A percentile compares a stretch with the other conserved stretches of the same genome.
phyloP scores from a whole-genome alignment of 2,329 filamentous ascomycete species.

The Biscogniauxia sp. region DNA sequence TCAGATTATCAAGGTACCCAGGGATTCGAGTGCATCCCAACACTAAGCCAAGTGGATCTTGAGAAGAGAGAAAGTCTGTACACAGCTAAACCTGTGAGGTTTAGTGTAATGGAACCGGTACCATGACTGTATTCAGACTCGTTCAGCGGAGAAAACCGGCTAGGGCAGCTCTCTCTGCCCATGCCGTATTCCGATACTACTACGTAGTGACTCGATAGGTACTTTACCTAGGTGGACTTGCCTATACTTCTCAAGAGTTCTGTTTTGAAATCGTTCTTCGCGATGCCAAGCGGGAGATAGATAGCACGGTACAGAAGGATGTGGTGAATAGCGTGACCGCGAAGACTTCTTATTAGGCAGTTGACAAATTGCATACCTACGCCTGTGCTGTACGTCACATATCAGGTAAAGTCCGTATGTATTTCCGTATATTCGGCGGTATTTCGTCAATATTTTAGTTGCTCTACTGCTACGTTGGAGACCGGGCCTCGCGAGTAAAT shows the following conservation, averaged over 20 bases:
- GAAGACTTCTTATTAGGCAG: background rate
- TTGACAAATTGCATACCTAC: background rate
- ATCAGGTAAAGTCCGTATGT: background rate
- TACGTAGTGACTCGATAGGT: background rate
- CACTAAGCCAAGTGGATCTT: background rate
- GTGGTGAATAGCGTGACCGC: background rate
- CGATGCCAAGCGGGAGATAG: too few species aligned
- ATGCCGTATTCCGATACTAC: background rate
- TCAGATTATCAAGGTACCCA: background rate
- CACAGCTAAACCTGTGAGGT: background rate
- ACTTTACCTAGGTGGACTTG: background rate
- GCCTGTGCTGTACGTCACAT: background rate
- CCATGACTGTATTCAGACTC: background rate
- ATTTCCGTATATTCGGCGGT: too few species aligned
- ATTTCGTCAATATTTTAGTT: too few species aligned
- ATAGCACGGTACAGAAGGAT: background rate
- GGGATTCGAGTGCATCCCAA: background rate
- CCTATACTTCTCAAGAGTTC: too few species aligned
- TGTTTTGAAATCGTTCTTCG: too few species aligned
- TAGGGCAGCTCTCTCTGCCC: background rate
- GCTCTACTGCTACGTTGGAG: too few species aligned
- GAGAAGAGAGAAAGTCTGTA: background rate
- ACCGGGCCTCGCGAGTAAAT: background rate
- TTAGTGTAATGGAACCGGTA: background rate
- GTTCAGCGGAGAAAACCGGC: background rate